Conservation (phyloP, 768 basidiomycete species). For the Termitomyces sp. region DNA sequence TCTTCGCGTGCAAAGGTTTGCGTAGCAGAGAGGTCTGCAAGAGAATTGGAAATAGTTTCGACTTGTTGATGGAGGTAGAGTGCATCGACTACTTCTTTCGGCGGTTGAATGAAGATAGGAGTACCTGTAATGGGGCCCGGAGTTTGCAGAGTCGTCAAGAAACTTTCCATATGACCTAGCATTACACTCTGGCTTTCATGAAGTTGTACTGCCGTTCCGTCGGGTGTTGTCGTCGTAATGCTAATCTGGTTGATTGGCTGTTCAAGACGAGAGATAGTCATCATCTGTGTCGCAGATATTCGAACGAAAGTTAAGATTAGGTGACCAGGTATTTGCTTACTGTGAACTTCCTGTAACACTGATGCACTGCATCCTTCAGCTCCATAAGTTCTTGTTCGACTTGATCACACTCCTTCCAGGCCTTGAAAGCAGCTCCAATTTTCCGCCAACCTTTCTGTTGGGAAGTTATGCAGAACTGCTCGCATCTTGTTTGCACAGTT, state of each 20-base stretch:
- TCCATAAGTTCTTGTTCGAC: conserved; percentile 4
- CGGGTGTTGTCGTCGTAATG: not conserved
- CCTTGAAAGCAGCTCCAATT: conserved; percentile 4
- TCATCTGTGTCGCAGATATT: not conserved
- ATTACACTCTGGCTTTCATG: conserved; percentile 6
- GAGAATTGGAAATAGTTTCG: conserved; percentile 7
- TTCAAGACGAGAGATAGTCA: conserved; percentile 11
- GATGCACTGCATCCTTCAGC: conserved; percentile 7
- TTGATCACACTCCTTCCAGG: conserved; percentile 5
- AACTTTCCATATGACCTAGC: conserved; percentile 5
- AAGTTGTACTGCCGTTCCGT: not conserved
- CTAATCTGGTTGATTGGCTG: conserved; percentile 3
- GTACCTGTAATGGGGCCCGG: not conserved
- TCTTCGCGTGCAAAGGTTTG: conserved; percentile 3
- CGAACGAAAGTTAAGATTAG: not conserved
- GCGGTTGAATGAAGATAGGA: not conserved
- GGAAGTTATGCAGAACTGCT: not conserved
- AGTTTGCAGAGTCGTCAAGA: conserved; percentile 3
- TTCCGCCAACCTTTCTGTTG: conserved; percentile 3
- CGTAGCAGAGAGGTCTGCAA: conserved; percentile 1
- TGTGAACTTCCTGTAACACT: conserved; percentile 11
- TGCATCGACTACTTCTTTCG: conserved; percentile 1
- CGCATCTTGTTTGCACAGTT: not conserved
- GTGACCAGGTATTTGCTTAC: not conserved
- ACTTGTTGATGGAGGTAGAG: conserved; percentile 12